phyloP scores from a whole-genome alignment of 225 moss, liverwort and hornwort genomes.

The Bryoerythrophyllum caledonicum region DNA sequence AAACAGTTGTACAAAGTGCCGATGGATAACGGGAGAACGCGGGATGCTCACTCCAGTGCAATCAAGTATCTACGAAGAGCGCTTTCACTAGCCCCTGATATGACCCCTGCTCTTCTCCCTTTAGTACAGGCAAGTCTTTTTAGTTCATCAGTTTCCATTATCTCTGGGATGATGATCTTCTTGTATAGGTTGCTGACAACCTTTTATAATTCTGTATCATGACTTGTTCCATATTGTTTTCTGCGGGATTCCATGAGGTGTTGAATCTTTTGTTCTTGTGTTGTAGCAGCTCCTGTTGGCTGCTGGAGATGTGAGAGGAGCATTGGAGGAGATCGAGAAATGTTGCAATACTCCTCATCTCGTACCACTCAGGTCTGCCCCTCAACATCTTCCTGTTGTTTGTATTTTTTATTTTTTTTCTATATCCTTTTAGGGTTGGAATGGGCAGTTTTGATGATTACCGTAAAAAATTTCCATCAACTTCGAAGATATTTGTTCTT shows the following conservation, averaged over 20 bases:
- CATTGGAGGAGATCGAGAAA: slow-evolving; percentile 76
- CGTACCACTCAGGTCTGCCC: slow-evolving; percentile 64
- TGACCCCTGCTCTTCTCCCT: slow-evolving; percentile 86
- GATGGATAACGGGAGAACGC: slow-evolving; percentile 70
- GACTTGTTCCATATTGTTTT: background rate
- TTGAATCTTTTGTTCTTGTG: slow-evolving; percentile 21
- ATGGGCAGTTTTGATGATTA: background rate
- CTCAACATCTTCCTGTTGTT: slow-evolving; percentile 6
- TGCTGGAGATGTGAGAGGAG: slow-evolving; percentile 76
- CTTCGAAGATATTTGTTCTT: background rate
- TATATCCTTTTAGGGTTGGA: background rate
- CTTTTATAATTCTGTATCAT: background rate
- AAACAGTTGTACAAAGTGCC: slow-evolving; percentile 62
- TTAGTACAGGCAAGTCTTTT: slow-evolving; percentile 74
- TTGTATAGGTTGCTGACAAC: background rate
- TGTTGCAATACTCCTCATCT: slow-evolving; percentile 55
- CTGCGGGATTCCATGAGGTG: background rate
- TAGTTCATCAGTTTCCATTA: background rate
- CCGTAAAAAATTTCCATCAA: background rate
- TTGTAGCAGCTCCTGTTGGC: slow-evolving; percentile 88
- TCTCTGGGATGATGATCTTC: background rate
- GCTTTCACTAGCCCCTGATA: slow-evolving; percentile 48
- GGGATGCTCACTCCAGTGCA: slow-evolving; percentile 76
- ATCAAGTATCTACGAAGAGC: slow-evolving; percentile 81
- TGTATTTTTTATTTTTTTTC: background rate